These are phyloP conservation scores for Hypoxylon perforatum DNA, from an alignment of 495 filamentous ascomycete genomes.

Conservation along the genomic window DNA sequence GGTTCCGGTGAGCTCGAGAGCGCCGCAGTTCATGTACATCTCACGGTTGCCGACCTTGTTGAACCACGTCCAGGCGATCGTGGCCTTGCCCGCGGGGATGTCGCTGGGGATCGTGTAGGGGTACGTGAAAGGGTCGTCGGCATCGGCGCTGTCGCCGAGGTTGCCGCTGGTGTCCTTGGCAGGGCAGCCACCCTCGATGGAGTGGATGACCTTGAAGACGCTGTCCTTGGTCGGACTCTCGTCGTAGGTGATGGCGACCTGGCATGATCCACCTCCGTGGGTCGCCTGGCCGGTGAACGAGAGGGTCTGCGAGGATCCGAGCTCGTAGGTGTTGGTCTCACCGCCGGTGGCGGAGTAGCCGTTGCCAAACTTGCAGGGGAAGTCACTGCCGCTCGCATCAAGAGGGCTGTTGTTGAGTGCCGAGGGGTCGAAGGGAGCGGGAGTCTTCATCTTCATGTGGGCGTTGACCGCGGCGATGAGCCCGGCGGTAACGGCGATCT, in stretches of 20 bases:
- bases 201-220: constrained; percentile 83
- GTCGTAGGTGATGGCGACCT: constrained; percentile 86
- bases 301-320: constrained; percentile 68
- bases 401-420: constrained; percentile 65
- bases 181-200: constrained; percentile 84
- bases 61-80: constrained; percentile 89
- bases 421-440: constrained; percentile 72
- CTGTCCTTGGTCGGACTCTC: constrained; percentile 65
- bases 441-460: constrained; percentile 79
- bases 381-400: constrained; percentile 69
- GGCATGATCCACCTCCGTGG: constrained; percentile 91
- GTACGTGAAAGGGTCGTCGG: constrained; percentile 55
- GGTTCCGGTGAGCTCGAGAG: constrained; percentile 70
- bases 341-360: constrained; percentile 52
- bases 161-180: constrained; percentile 59
- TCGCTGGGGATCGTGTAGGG: constrained; percentile 67
- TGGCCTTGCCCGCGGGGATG: constrained; percentile 70
- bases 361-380: constrained; percentile 77
- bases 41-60: constrained; percentile 90
- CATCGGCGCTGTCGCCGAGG: constrained; percentile 43
- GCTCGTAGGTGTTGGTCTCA: constrained; percentile 57
- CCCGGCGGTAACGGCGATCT: constrained; percentile 46
- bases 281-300: constrained; percentile 71
- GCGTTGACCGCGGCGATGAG: constrained; percentile 67
- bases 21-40: constrained; percentile 96